phyloP scores from a whole-genome alignment of 371 early-diverging fungal species.

The Mortierella sp. region DNA sequence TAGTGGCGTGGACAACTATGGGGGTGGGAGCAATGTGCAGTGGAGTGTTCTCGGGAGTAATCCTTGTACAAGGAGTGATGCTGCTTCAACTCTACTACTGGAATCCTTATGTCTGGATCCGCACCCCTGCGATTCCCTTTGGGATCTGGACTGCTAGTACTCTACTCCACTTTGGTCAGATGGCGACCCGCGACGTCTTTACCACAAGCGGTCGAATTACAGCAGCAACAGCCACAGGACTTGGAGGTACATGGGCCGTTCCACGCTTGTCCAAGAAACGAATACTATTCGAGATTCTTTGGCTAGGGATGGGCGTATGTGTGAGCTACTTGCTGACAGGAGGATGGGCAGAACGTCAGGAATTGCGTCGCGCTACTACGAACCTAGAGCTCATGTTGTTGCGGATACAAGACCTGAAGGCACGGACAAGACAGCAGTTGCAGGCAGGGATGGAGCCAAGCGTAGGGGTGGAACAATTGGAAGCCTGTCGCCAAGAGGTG shows the following conservation, averaged over 20 bases:
- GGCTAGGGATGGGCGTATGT: background rate
- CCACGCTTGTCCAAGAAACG: background rate
- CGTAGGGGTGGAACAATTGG: background rate
- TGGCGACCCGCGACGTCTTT: background rate
- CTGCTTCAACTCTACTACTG: background rate
- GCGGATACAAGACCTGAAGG: background rate
- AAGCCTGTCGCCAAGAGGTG: background rate
- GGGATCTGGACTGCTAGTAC: background rate
- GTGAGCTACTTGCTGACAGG: background rate
- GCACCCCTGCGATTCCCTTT: background rate
- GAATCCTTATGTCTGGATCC: background rate
- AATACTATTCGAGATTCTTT: background rate
- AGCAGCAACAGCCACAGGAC: background rate
- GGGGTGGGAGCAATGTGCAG: background rate
- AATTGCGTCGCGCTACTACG: background rate
- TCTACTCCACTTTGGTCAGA: background rate
- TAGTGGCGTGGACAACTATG: background rate
- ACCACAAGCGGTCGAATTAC: background rate
- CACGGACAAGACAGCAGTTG: background rate
- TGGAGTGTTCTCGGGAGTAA: background rate
- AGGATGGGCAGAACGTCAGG: background rate
- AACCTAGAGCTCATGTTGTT: background rate
- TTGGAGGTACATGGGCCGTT: background rate
- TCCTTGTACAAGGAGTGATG: background rate
- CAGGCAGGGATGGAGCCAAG: background rate